Evolutionary conservation across 108 stramenopile species (phyloP), one percentile per base, ranked within the genome.

Genomic region (Nannochloropsis gaditana): DNA sequence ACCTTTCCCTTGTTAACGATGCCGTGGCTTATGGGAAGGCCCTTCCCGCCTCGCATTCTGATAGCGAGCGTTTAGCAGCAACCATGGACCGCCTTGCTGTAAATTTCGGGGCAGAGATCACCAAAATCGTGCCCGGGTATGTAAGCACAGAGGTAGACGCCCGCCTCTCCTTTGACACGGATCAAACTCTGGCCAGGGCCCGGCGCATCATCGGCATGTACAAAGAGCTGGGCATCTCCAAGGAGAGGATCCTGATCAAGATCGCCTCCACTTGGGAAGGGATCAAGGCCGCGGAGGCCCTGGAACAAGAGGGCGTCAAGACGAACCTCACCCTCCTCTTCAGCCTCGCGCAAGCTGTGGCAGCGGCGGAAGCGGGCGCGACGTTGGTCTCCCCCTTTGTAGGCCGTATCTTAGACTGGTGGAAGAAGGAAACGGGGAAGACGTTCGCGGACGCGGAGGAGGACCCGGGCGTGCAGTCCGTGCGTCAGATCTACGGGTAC

Each of bases 241-340:
- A 90, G 81, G 86, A 86, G 31, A 92, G 97, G 41, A 93, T 99
- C 81, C 89, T 99, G 80, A 97, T 99, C 91, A 99, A 99, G 91
- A 86, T 99, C 44, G 97, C 97, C 19, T 96, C 94, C 44, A 99
- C 99, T 45, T 99, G 97, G 97, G 99, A 99, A 87, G 97, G 97
- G 42, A 97, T 98, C 86, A 94, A 93, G 86, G 97, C 97, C 2
- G 95, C 95, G 45, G 90, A 93, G 88, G 87, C 92, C 43, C 92
- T 99, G 84, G 94, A 98, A 92, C 87, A 92, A 87, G 95, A 98
- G 87, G 96, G 96, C 47, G 96, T 99, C 83, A 90, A 91, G 82
- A 97, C 96, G 91, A 97, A 98, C 90, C 91, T 99, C 79, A 98
- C 99, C 8, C 92, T 98, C 41, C 90, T 98, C 42, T 98, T 98